A percentile compares a stretch with the other conserved stretches of the same genome.
Evolutionary conservation across 179 eudicot species (phyloP).

Genomic region (Gypsophila paniculata): DNA sequence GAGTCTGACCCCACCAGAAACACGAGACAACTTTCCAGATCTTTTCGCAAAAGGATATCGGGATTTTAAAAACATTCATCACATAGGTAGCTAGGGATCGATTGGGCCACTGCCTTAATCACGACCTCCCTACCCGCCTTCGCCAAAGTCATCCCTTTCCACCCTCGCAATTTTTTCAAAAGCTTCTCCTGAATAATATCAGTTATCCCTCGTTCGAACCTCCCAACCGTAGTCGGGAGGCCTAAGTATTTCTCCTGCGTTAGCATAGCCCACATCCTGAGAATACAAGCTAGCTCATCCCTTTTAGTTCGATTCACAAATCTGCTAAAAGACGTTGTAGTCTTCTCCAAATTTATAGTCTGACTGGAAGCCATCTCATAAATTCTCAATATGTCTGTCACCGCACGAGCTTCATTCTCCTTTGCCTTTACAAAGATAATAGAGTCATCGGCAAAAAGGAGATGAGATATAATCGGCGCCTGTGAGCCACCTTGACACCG

Average conservation of each 20-base stretch:
- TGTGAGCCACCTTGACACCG: not conserved
- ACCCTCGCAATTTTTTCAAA: not conserved
- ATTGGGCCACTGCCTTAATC: slow-evolving; percentile 2
- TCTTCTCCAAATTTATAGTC: not conserved
- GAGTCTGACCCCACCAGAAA: not conserved
- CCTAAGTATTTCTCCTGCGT: not conserved
- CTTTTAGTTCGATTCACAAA: not conserved
- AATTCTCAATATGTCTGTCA: not conserved
- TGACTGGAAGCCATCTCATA: not conserved
- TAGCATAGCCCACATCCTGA: not conserved
- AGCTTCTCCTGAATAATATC: not conserved
- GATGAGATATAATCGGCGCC: not conserved
- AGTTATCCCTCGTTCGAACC: not conserved
- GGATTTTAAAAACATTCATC: not conserved
- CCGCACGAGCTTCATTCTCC: not conserved
- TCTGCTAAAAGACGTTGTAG: not conserved
- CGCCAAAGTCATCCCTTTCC: not conserved
- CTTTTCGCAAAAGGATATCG: not conserved
- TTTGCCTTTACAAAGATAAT: not conserved
- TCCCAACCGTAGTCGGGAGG: not conserved
- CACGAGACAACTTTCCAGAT: not conserved
- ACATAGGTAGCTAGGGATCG: slow-evolving; percentile 11
- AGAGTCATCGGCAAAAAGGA: not conserved
- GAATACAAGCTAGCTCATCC: not conserved
- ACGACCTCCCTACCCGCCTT: not conserved